Percentiles rank a stretch among this genome's conserved stretches.
Conservation (phyloP, 2,329 filamentous ascomycete species). For the Tolypocladium sp. region DNA sequence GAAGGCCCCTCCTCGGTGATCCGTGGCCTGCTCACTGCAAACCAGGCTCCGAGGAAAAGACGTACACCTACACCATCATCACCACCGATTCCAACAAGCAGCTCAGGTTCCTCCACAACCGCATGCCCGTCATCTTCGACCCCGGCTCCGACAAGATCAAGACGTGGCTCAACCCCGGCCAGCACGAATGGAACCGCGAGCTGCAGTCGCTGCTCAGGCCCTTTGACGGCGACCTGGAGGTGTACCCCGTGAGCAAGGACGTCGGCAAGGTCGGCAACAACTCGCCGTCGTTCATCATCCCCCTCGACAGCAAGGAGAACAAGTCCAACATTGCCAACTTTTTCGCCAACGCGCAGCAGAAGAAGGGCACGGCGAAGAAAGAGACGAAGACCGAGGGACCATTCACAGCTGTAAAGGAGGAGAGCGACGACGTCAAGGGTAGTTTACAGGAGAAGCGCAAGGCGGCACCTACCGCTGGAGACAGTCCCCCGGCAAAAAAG, state of each 20-base stretch:
- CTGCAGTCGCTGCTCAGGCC: slow-evolving; percentile 74
- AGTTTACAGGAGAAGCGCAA: slow-evolving; percentile 13
- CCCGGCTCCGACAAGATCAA: slow-evolving; percentile 60
- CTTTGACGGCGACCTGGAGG: slow-evolving; percentile 68
- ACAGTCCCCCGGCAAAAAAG: slow-evolving; percentile 16
- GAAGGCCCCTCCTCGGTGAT: neutral
- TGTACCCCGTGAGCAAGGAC: slow-evolving; percentile 78
- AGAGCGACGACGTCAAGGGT: slow-evolving; percentile 4
- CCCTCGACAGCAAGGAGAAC: slow-evolving; percentile 76
- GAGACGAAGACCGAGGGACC: neutral
- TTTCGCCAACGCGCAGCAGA: slow-evolving; percentile 55
- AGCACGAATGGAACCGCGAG: slow-evolving; percentile 65
- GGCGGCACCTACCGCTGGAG: slow-evolving; percentile 6
- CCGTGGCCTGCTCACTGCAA: neutral
- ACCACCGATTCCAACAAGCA: slow-evolving; percentile 81
- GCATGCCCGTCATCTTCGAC: slow-evolving; percentile 91
- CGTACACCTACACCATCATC: slow-evolving; percentile 89
- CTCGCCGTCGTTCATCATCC: slow-evolving; percentile 73
- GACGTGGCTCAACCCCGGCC: slow-evolving; percentile 69
- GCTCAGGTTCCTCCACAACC: slow-evolving; percentile 78
- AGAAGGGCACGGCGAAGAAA: slow-evolving; percentile 5
- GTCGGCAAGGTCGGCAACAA: slow-evolving; percentile 94
- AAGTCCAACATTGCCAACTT: slow-evolving; percentile 93
- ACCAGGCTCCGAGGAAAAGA: slow-evolving; percentile 42
- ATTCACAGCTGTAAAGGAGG: neutral